Base-by-base conservation (phyloP, 1,284 basidiomycete genomes). In the Apiotrichum porosum region DNA sequence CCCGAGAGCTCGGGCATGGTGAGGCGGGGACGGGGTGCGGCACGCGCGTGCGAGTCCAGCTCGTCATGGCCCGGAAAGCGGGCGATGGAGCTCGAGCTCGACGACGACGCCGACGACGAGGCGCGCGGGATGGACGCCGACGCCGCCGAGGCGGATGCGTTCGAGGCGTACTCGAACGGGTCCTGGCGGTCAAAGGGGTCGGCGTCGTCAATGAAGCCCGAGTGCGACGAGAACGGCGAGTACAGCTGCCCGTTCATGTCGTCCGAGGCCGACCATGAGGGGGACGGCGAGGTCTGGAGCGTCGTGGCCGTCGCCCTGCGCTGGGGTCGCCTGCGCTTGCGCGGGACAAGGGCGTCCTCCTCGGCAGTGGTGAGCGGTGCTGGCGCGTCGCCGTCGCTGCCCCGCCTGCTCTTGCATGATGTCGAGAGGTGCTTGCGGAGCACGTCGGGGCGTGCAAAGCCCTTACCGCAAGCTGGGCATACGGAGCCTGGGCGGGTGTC, bases 371-470 rank as follows among this genome's bases (percentile, higher is more conserved):
- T 49, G 15, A 55, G 33, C 6, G 53, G 53, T 1, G 53, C 49
- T 2, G 44, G 47, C 3, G 49, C 47, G 32, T 51, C 53, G n/a
- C 53, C 53, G 18, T 55, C 53, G 40, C 49, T 49, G 14, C 49
- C 49, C 2, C 53, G 47, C 9, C 55, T 48, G 6, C 43, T 44
- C 37, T 52, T 57, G 51, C 55, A 57, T 14, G 55, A 52, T 3
- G 55, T 57, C 17, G 45, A 51, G 15, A 57, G 51, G 36, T 57
- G 55, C 46, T 57, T 57, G 40, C 55, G 55, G 14, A 57, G 51
- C 1, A 57, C 55, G 30, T 57, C 55, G 9, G 55, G 51, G 10
- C 55, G 55, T 3, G 55, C 55, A 37, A 57, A 57, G 15, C 51
- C 49, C 34, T 57, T 57, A 13, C 55, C 55, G 40, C 55, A 57